Conservation (phyloP, 306 rosid species). For the Astragalus membranaceus region DNA sequence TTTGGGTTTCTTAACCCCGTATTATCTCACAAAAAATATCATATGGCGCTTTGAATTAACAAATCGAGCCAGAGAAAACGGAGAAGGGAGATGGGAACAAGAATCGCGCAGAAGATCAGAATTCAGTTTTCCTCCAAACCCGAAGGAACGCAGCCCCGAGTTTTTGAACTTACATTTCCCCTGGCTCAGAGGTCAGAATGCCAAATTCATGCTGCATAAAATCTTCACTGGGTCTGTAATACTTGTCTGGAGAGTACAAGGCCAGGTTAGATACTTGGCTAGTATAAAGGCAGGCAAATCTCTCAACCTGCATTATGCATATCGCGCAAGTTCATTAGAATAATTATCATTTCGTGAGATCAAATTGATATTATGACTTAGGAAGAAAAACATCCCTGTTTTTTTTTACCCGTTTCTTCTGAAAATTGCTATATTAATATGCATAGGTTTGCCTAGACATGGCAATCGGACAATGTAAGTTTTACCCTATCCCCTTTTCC, state of each 20-base stretch:
- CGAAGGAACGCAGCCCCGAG: slow-evolving; percentile 3
- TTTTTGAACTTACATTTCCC: neutral
- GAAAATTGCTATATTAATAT: neutral
- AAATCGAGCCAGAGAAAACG: neutral
- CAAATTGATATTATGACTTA: neutral
- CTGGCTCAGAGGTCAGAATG: slow-evolving; percentile 48
- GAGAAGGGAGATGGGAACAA: neutral
- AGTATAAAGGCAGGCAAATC: slow-evolving; percentile 94
- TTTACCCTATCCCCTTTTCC: too few relatives aligned
- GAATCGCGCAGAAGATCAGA: neutral
- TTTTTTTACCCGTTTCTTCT: neutral
- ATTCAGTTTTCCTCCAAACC: slow-evolving; percentile 15
- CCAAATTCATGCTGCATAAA: slow-evolving; percentile 91
- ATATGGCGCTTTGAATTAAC: neutral
- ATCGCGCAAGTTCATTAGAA: neutral
- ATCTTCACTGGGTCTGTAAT: slow-evolving; percentile 96
- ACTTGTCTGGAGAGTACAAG: slow-evolving; percentile 82
- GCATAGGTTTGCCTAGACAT: neutral
- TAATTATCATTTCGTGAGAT: neutral
- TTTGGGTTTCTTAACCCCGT: too few relatives aligned
- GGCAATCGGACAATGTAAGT: too few relatives aligned
- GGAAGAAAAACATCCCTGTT: neutral
- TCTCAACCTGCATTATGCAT: slow-evolving; percentile 64
- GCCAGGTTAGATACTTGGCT: slow-evolving; percentile 92
- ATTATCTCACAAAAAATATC: neutral